Base-by-base conservation (phyloP, 352 stramenopile genomes). In the Hyaloperonospora arabidopsidis region DNA sequence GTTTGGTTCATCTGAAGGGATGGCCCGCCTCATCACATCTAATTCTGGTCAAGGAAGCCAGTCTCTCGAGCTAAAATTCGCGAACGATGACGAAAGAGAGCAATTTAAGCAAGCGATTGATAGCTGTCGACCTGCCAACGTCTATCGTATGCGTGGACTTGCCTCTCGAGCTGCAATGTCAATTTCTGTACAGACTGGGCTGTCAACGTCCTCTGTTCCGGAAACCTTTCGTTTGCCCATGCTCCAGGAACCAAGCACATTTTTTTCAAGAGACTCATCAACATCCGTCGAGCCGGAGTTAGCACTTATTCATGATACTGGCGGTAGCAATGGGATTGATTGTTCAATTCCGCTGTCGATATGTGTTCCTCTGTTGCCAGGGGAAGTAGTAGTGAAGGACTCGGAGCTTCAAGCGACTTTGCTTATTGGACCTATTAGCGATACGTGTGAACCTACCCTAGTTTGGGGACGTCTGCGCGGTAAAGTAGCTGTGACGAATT, bases 401-500 rank as follows among this genome's bases (percentile, higher is more conserved):
- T 75, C 60, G 10, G 70, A 80, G 43, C 57, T 80, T 34, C 74
- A 74, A 29, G 75, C 67, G 3, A 87, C 76, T 1, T 49, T 90
- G 11, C 53, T 91, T 17, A 76, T 87, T 28, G 78, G 80, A 3
- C 73, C 80, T 19, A 66, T 61, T 15, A 78, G 67, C 12, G 80
- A 91, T 52, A 70, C 68, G 10, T 70, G 71, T 28, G 81, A 91
- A 23, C 66, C 64, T 2, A 72, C 81, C 23, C 57, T 67, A 1
- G 57, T 86, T 2, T 91, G 81, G 81, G 74, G 76, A 0, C 66
- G 78, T n/a, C 64, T 89, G 57, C 75, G 73, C 17, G 83, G 80
- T 10, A 65, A 76, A 49, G 49, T 91, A 1, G 60, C 67, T 1
- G 68, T 89, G 44, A 93, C 83, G 12, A 93, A 89, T 59, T 93